These are phyloP conservation scores for Viola pubescens DNA, from an alignment of 441 rosid genomes.

Conservation along the genomic window DNA sequence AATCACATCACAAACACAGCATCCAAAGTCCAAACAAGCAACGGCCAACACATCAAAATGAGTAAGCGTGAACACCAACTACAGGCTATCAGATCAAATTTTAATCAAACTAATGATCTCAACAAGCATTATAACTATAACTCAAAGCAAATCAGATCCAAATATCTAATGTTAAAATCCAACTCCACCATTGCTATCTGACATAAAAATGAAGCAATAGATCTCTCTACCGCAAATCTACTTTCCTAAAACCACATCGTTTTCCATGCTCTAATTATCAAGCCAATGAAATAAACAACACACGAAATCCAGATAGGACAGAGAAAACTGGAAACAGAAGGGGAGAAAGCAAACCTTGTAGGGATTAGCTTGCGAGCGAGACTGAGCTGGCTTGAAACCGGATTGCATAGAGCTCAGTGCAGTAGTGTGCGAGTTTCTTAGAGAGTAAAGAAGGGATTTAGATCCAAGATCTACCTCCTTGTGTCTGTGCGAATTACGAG, in stretches of 20 bases:
- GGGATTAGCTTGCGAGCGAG: constrained; percentile 4
- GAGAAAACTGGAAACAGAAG: background rate
- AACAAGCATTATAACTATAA: too few relatives aligned
- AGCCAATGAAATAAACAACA: too few relatives aligned
- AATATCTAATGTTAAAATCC: too few relatives aligned
- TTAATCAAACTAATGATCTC: background rate
- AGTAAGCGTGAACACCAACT: too few relatives aligned
- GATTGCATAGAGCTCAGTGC: background rate
- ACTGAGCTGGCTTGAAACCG: background rate
- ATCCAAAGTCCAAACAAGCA: too few relatives aligned
- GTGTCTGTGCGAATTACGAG: background rate
- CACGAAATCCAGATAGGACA: constrained; percentile 5
- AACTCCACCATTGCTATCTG: too few relatives aligned
- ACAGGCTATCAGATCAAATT: background rate
- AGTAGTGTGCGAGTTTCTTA: background rate
- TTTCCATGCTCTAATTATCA: too few relatives aligned
- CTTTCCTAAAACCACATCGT: too few relatives aligned
- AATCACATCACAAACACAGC: background rate
- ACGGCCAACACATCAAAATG: too few relatives aligned
- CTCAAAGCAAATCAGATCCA: too few relatives aligned
- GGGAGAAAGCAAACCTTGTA: constrained; percentile 10
- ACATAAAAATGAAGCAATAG: too few relatives aligned
- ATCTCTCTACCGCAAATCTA: too few relatives aligned
- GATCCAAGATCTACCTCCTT: constrained; percentile 4
- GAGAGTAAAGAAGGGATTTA: background rate